Conservation (phyloP, 345 rosid genomes). For the Brassica incana region DNA sequence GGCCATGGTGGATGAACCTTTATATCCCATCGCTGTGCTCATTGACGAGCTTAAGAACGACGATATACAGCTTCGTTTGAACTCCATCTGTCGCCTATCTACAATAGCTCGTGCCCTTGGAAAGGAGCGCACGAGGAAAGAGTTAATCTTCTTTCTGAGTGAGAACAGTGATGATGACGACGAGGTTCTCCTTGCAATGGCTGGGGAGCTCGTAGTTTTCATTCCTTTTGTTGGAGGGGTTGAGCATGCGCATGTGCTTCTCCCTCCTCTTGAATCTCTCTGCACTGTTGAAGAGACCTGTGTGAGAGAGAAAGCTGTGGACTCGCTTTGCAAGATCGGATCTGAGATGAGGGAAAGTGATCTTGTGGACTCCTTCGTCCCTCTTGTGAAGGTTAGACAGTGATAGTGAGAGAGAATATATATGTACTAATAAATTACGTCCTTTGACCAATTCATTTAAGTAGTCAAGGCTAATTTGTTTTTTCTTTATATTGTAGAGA, state of each 20-base stretch:
- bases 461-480: neutral
- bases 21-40: constrained; percentile 84
- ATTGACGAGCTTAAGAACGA: constrained; percentile 94
- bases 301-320: constrained; percentile 93
- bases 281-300: constrained; percentile 93
- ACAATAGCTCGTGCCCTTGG: constrained; percentile 99
- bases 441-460: too few relatives aligned
- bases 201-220: constrained; percentile 86
- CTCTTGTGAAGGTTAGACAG: constrained; percentile 74
- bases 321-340: constrained; percentile 82
- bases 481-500: constrained; percentile 51
- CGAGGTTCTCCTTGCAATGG: constrained; percentile 97
- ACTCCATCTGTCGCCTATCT: constrained; percentile 83
- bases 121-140: constrained; percentile 89
- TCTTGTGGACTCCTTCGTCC: constrained; percentile 72
- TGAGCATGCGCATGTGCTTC: constrained; percentile 73
- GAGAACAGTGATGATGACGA: constrained; percentile 96
- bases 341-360: constrained; percentile 88
- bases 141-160: constrained; percentile 79
- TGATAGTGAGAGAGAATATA: neutral
- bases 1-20: constrained; percentile 83
- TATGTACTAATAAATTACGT: too few relatives aligned
- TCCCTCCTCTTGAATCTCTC: constrained; percentile 81
- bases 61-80: constrained; percentile 88
- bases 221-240: constrained; percentile 91